These are phyloP conservation scores for Heterobasidion irregulare DNA, from an alignment of 1,284 basidiomycete species.

Conservation along the genomic window DNA sequence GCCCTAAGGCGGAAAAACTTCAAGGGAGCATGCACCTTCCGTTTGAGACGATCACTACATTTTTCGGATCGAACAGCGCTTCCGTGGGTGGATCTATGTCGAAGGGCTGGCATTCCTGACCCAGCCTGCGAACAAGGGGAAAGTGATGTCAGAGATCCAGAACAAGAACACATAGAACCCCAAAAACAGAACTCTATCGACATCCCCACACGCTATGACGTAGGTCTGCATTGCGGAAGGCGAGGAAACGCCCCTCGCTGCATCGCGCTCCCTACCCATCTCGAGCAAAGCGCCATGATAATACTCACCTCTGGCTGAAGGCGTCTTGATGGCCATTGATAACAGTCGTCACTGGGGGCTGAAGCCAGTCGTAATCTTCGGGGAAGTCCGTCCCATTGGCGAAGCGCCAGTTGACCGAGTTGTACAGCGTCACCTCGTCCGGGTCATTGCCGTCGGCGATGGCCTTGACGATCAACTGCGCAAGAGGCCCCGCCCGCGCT, in stretches of 20 bases:
- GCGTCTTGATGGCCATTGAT: conserved; percentile 41
- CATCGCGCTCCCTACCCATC: too few species aligned
- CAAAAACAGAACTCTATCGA: neutral
- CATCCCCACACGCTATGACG: neutral
- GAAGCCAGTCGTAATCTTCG: conserved; percentile 36
- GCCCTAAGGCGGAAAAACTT: neutral
- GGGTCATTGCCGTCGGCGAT: conserved; percentile 41
- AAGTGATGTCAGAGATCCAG: neutral
- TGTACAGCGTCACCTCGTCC: conserved; percentile 35
- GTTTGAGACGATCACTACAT: conserved; percentile 50
- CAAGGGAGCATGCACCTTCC: conserved; percentile 26
- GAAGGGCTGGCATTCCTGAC: conserved; percentile 52
- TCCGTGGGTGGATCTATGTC: conserved; percentile 30
- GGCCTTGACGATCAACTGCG: conserved; percentile 37
- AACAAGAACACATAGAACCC: neutral
- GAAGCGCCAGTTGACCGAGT: conserved; percentile 42
- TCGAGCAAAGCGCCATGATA: too few species aligned
- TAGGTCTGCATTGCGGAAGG: neutral
- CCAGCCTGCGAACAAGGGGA: conserved; percentile 27
- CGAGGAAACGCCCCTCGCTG: too few species aligned
- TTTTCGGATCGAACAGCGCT: conserved; percentile 43
- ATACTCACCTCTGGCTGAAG: conserved; percentile 37
- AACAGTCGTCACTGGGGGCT: conserved; percentile 26
- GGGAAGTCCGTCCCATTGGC: conserved; percentile 38
- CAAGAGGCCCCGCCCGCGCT: conserved; percentile 40